A percentile compares a stretch with the other conserved stretches of the same genome.
phyloP scores from a whole-genome alignment of 371 early-diverging fungal genomes.

The Rhizopus sp. region DNA sequence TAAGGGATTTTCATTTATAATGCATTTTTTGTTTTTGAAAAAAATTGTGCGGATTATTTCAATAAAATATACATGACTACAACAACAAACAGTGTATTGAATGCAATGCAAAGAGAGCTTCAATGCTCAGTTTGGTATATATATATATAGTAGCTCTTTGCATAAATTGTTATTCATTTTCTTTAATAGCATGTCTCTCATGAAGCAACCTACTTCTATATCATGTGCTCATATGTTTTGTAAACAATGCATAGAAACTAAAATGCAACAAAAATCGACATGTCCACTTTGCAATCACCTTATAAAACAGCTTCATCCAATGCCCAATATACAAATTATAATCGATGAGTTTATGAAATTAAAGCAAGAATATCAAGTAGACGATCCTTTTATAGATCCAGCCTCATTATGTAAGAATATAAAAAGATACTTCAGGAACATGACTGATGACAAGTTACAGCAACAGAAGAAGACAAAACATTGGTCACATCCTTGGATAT shows the following conservation, averaged over 20 bases:
- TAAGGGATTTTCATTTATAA: constrained; percentile 13
- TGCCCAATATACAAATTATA: constrained; percentile 3
- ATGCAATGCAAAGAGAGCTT: constrained; percentile 4
- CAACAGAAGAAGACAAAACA: not conserved
- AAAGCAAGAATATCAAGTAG: constrained; percentile 6
- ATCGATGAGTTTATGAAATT: constrained; percentile 9
- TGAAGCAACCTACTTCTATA: constrained; percentile 7
- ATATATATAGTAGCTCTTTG: not conserved
- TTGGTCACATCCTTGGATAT: not conserved
- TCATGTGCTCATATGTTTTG: constrained; percentile 18
- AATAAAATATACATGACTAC: not conserved
- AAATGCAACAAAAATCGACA: not conserved
- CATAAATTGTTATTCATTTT: not conserved
- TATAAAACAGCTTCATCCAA: not conserved
- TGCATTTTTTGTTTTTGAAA: no score
- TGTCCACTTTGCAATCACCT: constrained; percentile 12
- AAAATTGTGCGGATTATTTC: no score
- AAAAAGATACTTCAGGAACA: not conserved
- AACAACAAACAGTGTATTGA: not conserved
- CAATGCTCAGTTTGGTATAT: not conserved
- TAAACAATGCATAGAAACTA: constrained; percentile 4
- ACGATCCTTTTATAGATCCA: not conserved
- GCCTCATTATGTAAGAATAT: not conserved
- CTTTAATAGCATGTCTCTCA: not conserved
- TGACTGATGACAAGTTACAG: not conserved